Base-by-base conservation (phyloP, 2,329 filamentous ascomycete species). In the Stemphylium beticola region DNA sequence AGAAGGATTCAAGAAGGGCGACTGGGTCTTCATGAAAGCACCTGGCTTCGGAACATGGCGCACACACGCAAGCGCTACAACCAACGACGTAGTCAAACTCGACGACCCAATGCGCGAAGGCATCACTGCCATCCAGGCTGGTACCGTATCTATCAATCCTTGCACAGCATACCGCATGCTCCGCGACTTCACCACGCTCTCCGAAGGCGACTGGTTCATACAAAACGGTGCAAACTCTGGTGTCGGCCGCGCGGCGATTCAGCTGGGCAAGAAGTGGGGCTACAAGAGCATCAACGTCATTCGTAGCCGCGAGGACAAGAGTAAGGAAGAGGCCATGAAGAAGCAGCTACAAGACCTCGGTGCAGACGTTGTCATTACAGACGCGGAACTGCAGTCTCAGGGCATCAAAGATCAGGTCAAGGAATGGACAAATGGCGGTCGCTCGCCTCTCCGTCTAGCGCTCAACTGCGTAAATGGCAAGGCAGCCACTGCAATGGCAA, bases 171-270 rank as follows among this genome's bases (percentile, higher is more conserved):
- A 96, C 78, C 86, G 93, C 49, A 96, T 99, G 87, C 83, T 99
- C 54, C 86, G 87, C 52, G 90, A 93, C 72, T 97, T 93, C 70
- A 86, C 82, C 64, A 72, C 79, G 4, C 76, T 88, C 69, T 72
- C 83, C 50, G 84, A 86, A n/a, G 90, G 93, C 49, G 89, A 96
- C 52, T 99, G 93, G 93, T 91, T 97, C 72, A 87, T 99, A 41
- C 95, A 99, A 77, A 99, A 99, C 74, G 95, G 93, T 7, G 95
- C 93, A 34, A 99, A 99, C 77, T 92, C 87, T 37, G 95, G 92
- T 10, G 95, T 99, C 14, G 95, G 95, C 1, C 82, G 95, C 34
- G 90, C 93, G 2, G 93, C 92, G 10, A 95, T 98, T 61, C 95
- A 99, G 78, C 81, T 99, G 1, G 93, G 85, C 1, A 83, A 79